Conservation (phyloP, 2,329 filamentous ascomycete species). For the Blastomyces emzantsi region DNA sequence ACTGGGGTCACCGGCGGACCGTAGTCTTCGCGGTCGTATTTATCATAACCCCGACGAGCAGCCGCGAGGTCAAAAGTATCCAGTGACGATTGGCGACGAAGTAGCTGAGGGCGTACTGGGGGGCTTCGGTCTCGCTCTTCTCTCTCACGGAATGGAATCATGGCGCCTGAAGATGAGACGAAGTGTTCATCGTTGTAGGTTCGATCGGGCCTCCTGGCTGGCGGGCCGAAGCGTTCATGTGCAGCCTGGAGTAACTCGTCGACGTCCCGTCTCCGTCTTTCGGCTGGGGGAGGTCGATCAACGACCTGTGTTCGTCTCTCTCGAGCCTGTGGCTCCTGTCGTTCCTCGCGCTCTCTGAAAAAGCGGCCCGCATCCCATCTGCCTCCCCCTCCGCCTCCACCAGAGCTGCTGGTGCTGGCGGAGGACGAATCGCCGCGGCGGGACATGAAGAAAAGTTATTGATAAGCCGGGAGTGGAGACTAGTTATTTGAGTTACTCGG, state of each 20-base stretch:
- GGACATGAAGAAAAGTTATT: conserved; percentile 23
- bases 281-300: conserved; percentile 5
- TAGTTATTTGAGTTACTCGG: not conserved
- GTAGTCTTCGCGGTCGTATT: conserved; percentile 29
- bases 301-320: conserved; percentile 17
- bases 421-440: conserved; percentile 32
- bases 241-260: conserved; percentile 14
- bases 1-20: conserved; percentile 44
- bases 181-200: conserved; percentile 17
- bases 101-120: conserved; percentile 54
- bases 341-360: conserved; percentile 36
- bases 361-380: conserved; percentile 37
- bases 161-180: conserved; percentile 39
- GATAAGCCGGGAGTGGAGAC: not conserved
- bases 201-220: conserved; percentile 20
- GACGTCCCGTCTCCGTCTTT: conserved; percentile 12
- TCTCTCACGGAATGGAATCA: conserved; percentile 46
- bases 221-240: conserved; percentile 37
- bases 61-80: conserved; percentile 82
- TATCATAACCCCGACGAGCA: conserved; percentile 41
- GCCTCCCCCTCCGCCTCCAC: conserved; percentile 22
- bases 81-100: conserved; percentile 77
- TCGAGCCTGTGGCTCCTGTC: conserved; percentile 21
- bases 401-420: conserved; percentile 19
- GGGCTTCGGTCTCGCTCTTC: conserved; percentile 43